Conservation (phyloP, 2,329 filamentous ascomycete species). For the Colletotrichum euphorbiae region DNA sequence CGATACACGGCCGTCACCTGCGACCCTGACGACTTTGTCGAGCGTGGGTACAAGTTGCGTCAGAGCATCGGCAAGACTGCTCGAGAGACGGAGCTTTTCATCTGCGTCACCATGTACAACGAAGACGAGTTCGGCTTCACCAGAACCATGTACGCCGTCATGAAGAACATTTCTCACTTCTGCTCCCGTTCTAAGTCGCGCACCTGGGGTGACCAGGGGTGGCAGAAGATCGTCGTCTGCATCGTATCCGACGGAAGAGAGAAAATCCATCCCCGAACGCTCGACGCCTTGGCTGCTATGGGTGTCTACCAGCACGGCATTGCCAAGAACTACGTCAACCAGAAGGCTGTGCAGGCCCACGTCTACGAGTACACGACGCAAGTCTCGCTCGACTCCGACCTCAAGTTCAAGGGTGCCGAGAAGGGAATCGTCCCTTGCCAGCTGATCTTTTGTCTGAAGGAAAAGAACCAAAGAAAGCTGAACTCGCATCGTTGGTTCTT, state of each 20-base stretch:
- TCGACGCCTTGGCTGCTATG: constrained; percentile 95
- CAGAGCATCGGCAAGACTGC: constrained; percentile 87
- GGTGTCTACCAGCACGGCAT: constrained; percentile 98
- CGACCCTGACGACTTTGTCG: constrained; percentile 93
- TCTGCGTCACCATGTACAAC: constrained; percentile 99
- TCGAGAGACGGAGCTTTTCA: constrained; percentile 94
- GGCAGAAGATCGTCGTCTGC: constrained; percentile 99
- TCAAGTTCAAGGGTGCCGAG: constrained; percentile 99
- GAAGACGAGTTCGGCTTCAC: constrained; percentile 98
- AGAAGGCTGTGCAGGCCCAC: constrained; percentile 93
- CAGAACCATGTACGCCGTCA: constrained; percentile 97
- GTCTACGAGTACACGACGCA: constrained; percentile 99
- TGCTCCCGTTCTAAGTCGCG: constrained; percentile 91
- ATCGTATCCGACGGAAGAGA: constrained; percentile 94
- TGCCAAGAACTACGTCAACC: constrained; percentile 98
- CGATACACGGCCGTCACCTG: constrained; percentile 98
- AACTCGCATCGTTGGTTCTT: constrained; percentile 99
- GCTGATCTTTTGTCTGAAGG: constrained; percentile 98
- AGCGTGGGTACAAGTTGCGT: constrained; percentile 89
- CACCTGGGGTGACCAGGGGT: constrained; percentile 96
- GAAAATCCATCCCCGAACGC: constrained; percentile 88
- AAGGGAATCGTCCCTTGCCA: constrained; percentile 99
- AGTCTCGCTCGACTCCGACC: constrained; percentile 91
- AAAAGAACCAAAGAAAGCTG: constrained; percentile 96
- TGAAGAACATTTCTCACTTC: constrained; percentile 98